phyloP scores from a whole-genome alignment of 371 early-diverging fungal genomes.

The Furculomyces boomerangus region DNA sequence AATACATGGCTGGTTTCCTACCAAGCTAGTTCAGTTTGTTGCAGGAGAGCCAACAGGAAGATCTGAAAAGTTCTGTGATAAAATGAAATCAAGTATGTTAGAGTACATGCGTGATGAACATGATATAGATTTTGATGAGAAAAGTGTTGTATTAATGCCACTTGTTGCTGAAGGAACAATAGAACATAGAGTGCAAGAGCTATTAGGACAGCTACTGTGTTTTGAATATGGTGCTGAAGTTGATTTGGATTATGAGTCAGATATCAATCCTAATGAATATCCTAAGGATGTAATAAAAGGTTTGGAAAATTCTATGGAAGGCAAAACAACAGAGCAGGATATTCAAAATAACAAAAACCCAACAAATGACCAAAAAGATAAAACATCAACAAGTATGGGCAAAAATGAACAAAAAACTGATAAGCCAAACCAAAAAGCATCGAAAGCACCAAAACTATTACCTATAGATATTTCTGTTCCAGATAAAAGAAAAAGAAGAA shows the following conservation, averaged over 20 bases:
- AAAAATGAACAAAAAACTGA: background rate
- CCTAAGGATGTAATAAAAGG: no score
- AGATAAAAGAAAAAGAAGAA: conserved; percentile 6
- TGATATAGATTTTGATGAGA: conserved; percentile 28
- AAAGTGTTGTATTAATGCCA: conserved; percentile 47
- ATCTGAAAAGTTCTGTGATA: conserved; percentile 65
- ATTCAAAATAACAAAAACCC: no score
- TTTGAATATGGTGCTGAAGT: background rate
- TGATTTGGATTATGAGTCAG: background rate
- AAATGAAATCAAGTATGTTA: conserved; percentile 49
- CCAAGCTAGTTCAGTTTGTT: conserved; percentile 40
- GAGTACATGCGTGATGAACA: conserved; percentile 32
- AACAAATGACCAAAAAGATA: background rate
- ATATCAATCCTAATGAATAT: background rate
- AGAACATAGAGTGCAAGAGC: conserved; percentile 51
- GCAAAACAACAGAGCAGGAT: background rate
- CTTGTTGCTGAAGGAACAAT: conserved; percentile 82
- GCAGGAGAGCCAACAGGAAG: conserved; percentile 87
- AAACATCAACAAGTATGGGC: background rate
- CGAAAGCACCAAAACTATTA: background rate
- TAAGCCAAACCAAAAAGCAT: background rate
- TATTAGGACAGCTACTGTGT: conserved; percentile 39
- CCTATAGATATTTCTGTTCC: conserved; percentile 5
- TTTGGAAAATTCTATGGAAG: background rate
- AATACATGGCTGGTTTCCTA: conserved; percentile 83